Base-by-base conservation (phyloP, 2,329 filamentous ascomycete genomes). In the Penicillium sp. region DNA sequence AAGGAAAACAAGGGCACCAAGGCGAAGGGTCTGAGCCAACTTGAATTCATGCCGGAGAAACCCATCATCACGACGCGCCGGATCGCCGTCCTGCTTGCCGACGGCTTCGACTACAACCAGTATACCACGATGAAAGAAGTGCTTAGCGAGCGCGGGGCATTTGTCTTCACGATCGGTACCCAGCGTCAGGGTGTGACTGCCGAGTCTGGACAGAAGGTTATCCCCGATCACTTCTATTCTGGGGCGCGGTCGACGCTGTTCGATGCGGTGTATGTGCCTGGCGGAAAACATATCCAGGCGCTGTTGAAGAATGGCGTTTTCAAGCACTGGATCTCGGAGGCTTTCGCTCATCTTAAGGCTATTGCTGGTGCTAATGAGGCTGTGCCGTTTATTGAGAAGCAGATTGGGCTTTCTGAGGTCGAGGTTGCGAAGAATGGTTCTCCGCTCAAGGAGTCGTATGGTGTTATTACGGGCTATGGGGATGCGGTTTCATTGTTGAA, bases 291-390 rank as follows among this genome's bases (percentile, higher is more conserved):
- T 0, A 75, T 90, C 23, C 75, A 80, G 40, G 84, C 83, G 0
- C 81, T 94, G 0, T 76, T 81, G 53, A 86, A 87, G 78, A 91
- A 83, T 61, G 90, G 90, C 0, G 85, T 89, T 16, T 89, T 88
- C 0, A 72, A 90, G 8, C 88, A 92, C 76, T 93, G 88, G 84
- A 76, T 93, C 2, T 83, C 88, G 2, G 90, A 94, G 73, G 87
- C 90, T 0, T 94, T 92, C 62, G 90, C 89, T 0, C 90, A 94
- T 59, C 80, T 92, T 52, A 93, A 93, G 79, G 78, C 88, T 1
- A 88, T 94, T 44, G 89, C 85, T 1, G 90, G 86, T 0, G 86
- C 87, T 0, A 89, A 88, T 39, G 72, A 74, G 54, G 70, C 67
- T 10, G 70, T 72, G 7, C 53, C 65, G 2, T 68, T 74, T 29